These are phyloP conservation scores for Microcyclospora pomicola DNA, from an alignment of 2,329 filamentous ascomycete genomes.

Conservation along the genomic window DNA sequence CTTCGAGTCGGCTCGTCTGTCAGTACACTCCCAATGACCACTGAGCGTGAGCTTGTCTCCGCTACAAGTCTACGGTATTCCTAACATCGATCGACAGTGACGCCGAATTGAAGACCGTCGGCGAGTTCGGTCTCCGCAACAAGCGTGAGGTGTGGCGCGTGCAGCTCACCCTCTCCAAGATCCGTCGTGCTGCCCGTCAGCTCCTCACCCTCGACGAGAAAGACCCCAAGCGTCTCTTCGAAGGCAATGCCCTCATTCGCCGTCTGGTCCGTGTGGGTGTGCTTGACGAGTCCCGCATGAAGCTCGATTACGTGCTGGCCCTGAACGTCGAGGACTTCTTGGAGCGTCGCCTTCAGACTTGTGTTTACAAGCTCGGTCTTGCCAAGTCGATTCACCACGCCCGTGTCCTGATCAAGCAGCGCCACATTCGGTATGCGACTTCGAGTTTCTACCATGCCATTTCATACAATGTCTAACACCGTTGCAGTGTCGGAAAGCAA, in stretches of 20 bases:
- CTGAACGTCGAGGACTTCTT: conserved; percentile 99
- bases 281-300: conserved; percentile 99
- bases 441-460: conserved; percentile 5
- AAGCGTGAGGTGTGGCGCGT: conserved; percentile 99
- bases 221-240: conserved; percentile 99
- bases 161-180: conserved; percentile 97
- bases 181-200: conserved; percentile 99
- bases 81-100: conserved; percentile 64
- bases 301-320: conserved; percentile 99
- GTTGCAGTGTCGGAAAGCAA: conserved; percentile 83
- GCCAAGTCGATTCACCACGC: conserved; percentile 99
- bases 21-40: conserved; percentile 74
- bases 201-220: conserved; percentile 99
- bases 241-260: conserved; percentile 99
- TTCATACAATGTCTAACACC: conserved; percentile 6
- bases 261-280: conserved; percentile 99
- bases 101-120: conserved; percentile 98
- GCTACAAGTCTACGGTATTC: conserved; percentile 73
- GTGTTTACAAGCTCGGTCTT: conserved; percentile 99
- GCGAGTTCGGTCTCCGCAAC: conserved; percentile 99
- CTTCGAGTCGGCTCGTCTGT: conserved; percentile 99
- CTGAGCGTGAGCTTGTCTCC: conserved; percentile 97
- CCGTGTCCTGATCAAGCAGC: conserved; percentile 98
- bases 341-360: conserved; percentile 98
- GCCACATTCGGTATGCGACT: conserved; percentile 69